Evolutionary conservation across 2,329 filamentous ascomycete species (phyloP).

Genomic region (Elsinoe necatrix): DNA sequence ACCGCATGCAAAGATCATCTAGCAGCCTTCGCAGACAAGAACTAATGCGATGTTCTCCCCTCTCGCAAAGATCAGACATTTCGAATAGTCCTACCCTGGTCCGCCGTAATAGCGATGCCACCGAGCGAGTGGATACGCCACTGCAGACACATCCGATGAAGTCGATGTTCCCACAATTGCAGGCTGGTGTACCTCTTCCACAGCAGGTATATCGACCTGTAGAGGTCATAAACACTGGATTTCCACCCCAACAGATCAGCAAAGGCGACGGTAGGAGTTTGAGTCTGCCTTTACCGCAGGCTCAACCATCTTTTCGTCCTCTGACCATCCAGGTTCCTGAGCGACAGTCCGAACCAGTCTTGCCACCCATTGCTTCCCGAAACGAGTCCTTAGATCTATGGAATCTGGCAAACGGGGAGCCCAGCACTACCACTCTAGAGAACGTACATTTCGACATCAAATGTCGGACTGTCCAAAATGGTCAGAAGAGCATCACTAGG

Average conservation of each 20-base stretch:
- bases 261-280: not conserved
- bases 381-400: constrained; percentile 6
- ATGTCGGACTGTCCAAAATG: constrained; percentile 2
- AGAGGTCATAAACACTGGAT: not conserved
- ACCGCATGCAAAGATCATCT: constrained; percentile 3
- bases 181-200: constrained; percentile 56
- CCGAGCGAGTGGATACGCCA: constrained; percentile 1
- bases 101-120: constrained; percentile 13
- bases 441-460: constrained; percentile 11
- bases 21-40: constrained; percentile 4
- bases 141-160: constrained; percentile 4
- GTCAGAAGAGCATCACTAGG: constrained; percentile 8
- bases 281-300: not conserved
- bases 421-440: not conserved
- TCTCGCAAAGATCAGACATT: constrained; percentile 7
- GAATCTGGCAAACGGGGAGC: constrained; percentile 16
- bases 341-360: constrained; percentile 11
- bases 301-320: not conserved
- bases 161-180: constrained; percentile 70
- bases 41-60: not conserved
- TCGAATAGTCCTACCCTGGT: constrained; percentile 15
- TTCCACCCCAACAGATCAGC: constrained; percentile 10
- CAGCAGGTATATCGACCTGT: constrained; percentile 56
- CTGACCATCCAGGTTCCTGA: constrained; percentile 15
- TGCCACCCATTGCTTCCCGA: not conserved